phyloP scores from a whole-genome alignment of 2,329 filamentous ascomycete genomes.

The Arthroderma sp. region DNA sequence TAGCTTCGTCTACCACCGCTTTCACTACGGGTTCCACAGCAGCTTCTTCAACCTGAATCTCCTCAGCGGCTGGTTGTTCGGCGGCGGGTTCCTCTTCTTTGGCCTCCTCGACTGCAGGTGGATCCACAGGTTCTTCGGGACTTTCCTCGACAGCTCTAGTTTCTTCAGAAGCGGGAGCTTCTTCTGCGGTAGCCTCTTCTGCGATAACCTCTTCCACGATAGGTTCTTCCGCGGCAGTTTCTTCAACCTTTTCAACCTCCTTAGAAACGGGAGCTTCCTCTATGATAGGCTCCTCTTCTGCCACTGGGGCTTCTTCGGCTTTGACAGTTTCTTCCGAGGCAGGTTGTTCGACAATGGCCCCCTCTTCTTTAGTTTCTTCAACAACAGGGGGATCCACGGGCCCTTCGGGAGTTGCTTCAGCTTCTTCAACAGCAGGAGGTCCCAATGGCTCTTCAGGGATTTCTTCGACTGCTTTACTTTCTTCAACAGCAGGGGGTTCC shows the following conservation, averaged over 20 bases:
- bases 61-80: conserved; percentile 3
- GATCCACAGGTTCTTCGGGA: background rate
- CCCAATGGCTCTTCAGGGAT: background rate
- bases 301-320: conserved; percentile 8
- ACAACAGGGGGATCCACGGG: background rate
- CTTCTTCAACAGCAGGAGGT: conserved; percentile 7
- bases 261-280: background rate
- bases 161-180: conserved; percentile 6
- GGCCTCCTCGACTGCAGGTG: background rate
- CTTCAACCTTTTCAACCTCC: conserved; percentile 4
- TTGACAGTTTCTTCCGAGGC: background rate
- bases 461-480: background rate
- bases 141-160: background rate
- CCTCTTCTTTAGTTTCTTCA: conserved; percentile 1
- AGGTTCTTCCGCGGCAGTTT: conserved; percentile 10
- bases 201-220: conserved; percentile 7
- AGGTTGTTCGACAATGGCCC: conserved; percentile 6
- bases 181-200: conserved; percentile 8
- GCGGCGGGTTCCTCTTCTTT: conserved; percentile 6
- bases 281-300: conserved; percentile 7
- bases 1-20: conserved; percentile 3
- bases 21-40: conserved; percentile 7
- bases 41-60: conserved; percentile 4
- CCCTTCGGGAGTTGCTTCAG: background rate
- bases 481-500: conserved; percentile 6